Conservation (phyloP, 495 filamentous ascomycete genomes). For the Sporormia fimetaria region DNA sequence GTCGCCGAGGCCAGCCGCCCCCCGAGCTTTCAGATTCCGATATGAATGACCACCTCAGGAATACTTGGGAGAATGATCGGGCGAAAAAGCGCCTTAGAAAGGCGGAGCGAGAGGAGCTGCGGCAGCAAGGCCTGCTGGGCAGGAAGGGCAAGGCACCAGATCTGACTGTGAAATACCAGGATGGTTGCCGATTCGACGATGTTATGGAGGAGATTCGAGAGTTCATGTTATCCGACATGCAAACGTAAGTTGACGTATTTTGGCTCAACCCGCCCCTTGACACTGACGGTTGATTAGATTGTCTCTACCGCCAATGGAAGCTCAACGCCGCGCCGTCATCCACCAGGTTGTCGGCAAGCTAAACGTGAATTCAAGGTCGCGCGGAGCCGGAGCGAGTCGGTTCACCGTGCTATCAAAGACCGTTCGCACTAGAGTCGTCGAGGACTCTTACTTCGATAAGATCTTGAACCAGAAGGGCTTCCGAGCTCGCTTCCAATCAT, state of each 20-base stretch:
- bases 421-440: slow-evolving; percentile 44
- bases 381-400: slow-evolving; percentile 58
- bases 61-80: slow-evolving; percentile 65
- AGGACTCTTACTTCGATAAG: slow-evolving; percentile 29
- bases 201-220: slow-evolving; percentile 56
- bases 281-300: slow-evolving; percentile 40
- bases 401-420: slow-evolving; percentile 73
- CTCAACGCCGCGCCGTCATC: slow-evolving; percentile 57
- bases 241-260: slow-evolving; percentile 45
- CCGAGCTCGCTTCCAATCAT: slow-evolving; percentile 34
- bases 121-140: slow-evolving; percentile 67
- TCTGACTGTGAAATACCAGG: slow-evolving; percentile 57
- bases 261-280: neutral
- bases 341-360: slow-evolving; percentile 63
- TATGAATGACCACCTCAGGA: slow-evolving; percentile 48
- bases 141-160: slow-evolving; percentile 51
- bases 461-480: slow-evolving; percentile 30
- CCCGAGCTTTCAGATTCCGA: slow-evolving; percentile 66
- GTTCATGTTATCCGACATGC: slow-evolving; percentile 55
- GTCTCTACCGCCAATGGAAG: slow-evolving; percentile 74
- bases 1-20: slow-evolving; percentile 37
- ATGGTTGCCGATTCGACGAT: slow-evolving; percentile 60
- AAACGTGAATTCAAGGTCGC: slow-evolving; percentile 71
- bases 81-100: slow-evolving; percentile 71
- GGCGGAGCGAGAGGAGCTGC: slow-evolving; percentile 62